Conservation (phyloP, 108 stramenopile species). For the Conticribra weissflogii region DNA sequence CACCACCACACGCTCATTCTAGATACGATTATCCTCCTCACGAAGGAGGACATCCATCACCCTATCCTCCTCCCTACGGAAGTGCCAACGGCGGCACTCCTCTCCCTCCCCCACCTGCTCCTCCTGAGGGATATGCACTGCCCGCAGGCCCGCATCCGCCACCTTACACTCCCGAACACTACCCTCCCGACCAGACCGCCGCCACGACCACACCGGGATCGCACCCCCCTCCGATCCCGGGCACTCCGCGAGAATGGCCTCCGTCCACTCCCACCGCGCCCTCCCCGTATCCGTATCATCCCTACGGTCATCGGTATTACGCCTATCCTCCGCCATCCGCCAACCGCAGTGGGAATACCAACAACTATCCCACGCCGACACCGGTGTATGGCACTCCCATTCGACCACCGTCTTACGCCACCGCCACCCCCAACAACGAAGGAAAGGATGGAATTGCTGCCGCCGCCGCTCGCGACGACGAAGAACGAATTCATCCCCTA, state of each 20-base stretch:
- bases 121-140: background rate
- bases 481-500: slow-evolving; percentile 14
- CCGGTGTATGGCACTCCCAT: too few relatives aligned
- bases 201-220: too few relatives aligned
- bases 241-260: background rate
- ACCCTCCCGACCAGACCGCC: background rate
- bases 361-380: too few relatives aligned
- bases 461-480: background rate
- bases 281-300: background rate
- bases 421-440: background rate
- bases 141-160: slow-evolving; percentile 9
- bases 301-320: background rate
- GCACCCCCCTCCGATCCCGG: background rate
- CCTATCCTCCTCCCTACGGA: background rate
- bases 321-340: slow-evolving; percentile 1
- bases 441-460: background rate
- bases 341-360: too few relatives aligned
- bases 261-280: background rate
- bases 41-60: background rate
- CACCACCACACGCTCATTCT: background rate
- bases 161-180: slow-evolving; percentile 7
- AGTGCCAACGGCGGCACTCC: too few relatives aligned
- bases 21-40: too few relatives aligned
- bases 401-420: background rate
- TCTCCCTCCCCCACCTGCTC: background rate